Evolutionary conservation across 495 filamentous ascomycete genomes (phyloP), one percentile per base, ranked within the genome.

Genomic region (Cetradonia linearis): DNA sequence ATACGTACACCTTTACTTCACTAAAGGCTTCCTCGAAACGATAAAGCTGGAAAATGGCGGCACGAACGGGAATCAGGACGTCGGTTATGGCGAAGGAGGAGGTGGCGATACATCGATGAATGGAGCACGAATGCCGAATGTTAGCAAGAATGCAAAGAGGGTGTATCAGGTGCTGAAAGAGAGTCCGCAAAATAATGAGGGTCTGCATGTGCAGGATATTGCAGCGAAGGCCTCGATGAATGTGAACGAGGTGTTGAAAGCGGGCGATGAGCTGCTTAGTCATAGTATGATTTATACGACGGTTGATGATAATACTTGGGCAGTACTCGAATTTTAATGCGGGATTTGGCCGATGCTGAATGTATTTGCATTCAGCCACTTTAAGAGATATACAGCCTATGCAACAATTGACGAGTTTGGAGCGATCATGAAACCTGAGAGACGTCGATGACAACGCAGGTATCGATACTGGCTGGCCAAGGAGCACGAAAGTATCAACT

Each of bases 241-340:
- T 3, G 69, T 81, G 31, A 74, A 76, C 30, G 89, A 95, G 50
- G 86, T 95, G 23, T 67, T 80, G 53, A 81, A 78, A 50, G 94
- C 85, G 37, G 83, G 84, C 10, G 86, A 93, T 60, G 91, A 96
- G 72, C 69, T 97, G 69, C 65, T 91, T 44, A 74, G 69, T 8
- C 69, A 81, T 27, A 88, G 90, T 50, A 65, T 89, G 67, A 87
- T 94, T 55, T 98, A 89, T 72, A 89, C 91, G 55, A 98, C 94
- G 13, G 75, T 91, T 30, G 91, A 97, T 74, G 93, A 98, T 65
- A 70, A 78, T 59, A 91, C 87, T 0, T 91, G 84, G 80, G 85
- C 85, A 31, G 72, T 88, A 61, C 73, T 91, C 37, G 84, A 89
- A 28, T 81, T 77, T 57, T 86, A 25, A 27, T 0, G 16, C 2